Evolutionary conservation across 371 early-diverging fungal species (phyloP), one percentile per base, ranked within the genome.

Genomic region (Saksenaea vasiformis): DNA sequence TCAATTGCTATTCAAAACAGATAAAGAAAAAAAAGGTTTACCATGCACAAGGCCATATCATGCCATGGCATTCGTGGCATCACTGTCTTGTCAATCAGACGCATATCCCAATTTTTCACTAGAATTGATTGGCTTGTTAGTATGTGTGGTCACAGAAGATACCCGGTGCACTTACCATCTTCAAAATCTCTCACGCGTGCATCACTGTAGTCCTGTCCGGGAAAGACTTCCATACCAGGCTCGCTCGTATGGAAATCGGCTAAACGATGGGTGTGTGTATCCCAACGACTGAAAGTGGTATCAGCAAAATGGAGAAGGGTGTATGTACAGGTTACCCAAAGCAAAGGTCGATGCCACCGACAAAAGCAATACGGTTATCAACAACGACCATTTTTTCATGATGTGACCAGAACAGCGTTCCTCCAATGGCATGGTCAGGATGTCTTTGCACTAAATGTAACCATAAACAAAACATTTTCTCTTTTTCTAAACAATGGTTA

Each of bases 41-140:
- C 85, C 81, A 92, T 78, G 57, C 85, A 89, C 56, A 92, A 72
- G 5, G 90, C 89, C 19, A 96, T 87, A 66, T 97, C 98, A 76
- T 97, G 97, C 98, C 98, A 97, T 19, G 96, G 95, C 96, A 97
- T 93, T 58, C 97, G 85, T n/a, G 95, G 87, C 5, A 83, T 73
- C 19, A 63, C 68, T 15, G 80, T 73, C 44, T 88, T 84, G 67
- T 91, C 86, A 54, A 93, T 83, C 56, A 90, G 62, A 28, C 78
- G 72, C 69, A 77, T 79, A 57, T 85, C 80, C 73, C 81, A 80
- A 44, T 84, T 63, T 63, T 85, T 77, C 36, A 94, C 89, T 82
- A 44, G 22, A 51, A 72, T 64, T 44, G 54, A 39, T 71, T 85
- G 83, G 67, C 86, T 26, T 24, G 31, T 31, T 14, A 22, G 28